Evolutionary conservation across 176 grass and related monocot genomes (phyloP), one percentile per base, ranked within the genome.

Genomic region (Hordeum vulgare): DNA sequence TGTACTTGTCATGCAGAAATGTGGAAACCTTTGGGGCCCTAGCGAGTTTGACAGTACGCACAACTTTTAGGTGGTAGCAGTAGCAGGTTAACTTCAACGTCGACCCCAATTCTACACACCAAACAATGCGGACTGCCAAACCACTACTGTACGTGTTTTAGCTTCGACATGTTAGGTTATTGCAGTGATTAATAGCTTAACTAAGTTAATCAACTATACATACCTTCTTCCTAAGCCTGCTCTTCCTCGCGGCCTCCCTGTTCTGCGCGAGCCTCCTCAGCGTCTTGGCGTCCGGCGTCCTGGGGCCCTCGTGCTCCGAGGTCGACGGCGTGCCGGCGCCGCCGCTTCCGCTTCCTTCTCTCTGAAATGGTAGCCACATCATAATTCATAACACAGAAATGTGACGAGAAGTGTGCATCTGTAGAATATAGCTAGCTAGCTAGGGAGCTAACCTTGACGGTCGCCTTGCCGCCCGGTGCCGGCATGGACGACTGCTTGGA

Each of bases 141-240:
- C 18, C 54, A n/a, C 53, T 15, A 45, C 42, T 45, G 1, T 47
- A 25, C 33, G 33, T 23, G 20, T 60, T 60, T 77, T 37, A 77
- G 25, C 37, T 12, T 24, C 21, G 60, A 49, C 21, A 49, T 34
- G 6, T 28, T 21, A 62, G 17, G 45, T 26, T 64, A 31, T 4
- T 17, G 13, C 23, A 13, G 24, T 23, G 39, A 66, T 80, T 66
- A 80, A 65, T n/a, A n/a, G n/a, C 5, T 51, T 51, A 17, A 51
- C 1, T 15, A 51, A 51, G 57, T 40, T 78, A 65, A 47, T 51
- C 27, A 45, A 62, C 59, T 13, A 53, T 33, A 24, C 9, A 3
- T 75, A 85, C 89, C 79, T 90, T 90, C 54, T 90, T 90, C 51
- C 83, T 86, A 3, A 90, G 88, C 83, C 88, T 90, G 88, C 88